Percentiles rank a stretch among this genome's conserved stretches.
phyloP scores from a whole-genome alignment of 305 asterid genomes.

The Solanum hybrid region DNA sequence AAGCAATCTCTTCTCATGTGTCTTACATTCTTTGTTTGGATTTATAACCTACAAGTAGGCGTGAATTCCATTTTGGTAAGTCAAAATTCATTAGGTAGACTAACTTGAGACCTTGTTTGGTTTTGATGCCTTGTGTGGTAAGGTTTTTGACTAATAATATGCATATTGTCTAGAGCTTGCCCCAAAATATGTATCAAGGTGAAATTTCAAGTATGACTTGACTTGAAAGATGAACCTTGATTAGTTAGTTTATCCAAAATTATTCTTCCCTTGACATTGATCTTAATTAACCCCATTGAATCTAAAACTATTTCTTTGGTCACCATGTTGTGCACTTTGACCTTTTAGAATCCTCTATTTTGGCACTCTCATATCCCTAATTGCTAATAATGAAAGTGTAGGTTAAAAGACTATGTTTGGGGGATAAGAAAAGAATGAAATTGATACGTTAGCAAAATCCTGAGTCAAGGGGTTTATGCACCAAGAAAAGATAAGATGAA shows the following conservation, averaged over 20 bases:
- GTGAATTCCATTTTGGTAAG: not conserved
- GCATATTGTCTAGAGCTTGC: not conserved
- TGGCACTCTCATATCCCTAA: not conserved
- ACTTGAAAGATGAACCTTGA: not conserved
- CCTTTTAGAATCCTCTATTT: not conserved
- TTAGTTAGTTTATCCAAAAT: not conserved
- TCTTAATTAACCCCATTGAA: not conserved
- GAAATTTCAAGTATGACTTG: not conserved
- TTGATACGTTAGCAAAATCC: not conserved
- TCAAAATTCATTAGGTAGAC: not conserved
- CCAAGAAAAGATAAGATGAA: not conserved
- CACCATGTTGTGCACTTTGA: not conserved
- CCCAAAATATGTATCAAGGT: not conserved
- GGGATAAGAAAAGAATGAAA: not conserved
- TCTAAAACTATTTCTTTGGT: not conserved
- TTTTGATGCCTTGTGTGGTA: not conserved
- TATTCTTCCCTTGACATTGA: not conserved
- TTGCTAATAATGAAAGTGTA: not conserved
- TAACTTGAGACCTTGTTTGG: not conserved
- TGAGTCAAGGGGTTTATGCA: not conserved
- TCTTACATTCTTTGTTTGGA: not conserved
- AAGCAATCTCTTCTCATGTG: not conserved
- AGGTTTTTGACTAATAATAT: not conserved
- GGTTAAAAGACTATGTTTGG: not conserved
- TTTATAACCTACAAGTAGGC: not conserved